Percentiles rank a stretch among this genome's conserved stretches.
Evolutionary conservation across 23 red algal species (phyloP).

Genomic region (Rhodosorus marinus): DNA sequence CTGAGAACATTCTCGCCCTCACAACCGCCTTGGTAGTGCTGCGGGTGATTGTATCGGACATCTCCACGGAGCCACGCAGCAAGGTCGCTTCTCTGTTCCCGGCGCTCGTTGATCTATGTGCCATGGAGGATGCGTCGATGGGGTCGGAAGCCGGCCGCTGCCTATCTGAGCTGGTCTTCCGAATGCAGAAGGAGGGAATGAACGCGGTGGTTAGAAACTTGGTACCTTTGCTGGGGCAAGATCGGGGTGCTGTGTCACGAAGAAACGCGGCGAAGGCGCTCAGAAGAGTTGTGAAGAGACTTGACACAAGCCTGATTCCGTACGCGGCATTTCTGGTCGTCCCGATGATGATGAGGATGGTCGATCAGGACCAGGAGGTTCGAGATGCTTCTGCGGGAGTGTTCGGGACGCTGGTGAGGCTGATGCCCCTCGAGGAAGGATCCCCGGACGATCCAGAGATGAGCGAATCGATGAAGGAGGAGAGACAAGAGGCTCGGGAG

Average conservation of each 20-base stretch:
- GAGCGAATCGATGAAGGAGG: conserved; percentile 8
- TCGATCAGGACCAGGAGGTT: conserved; percentile 56
- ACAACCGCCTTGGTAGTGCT: conserved; percentile 2
- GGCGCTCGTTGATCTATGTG: conserved; percentile 11
- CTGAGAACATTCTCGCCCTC: not conserved
- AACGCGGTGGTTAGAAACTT: conserved; percentile 34
- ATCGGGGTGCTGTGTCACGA: conserved; percentile 14
- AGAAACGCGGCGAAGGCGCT: conserved; percentile 8
- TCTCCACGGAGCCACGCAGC: conserved; percentile 5
- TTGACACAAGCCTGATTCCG: conserved; percentile 50
- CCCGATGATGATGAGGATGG: conserved; percentile 78
- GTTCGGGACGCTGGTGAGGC: conserved; percentile 69
- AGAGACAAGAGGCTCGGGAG: conserved; percentile 34
- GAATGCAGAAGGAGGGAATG: conserved; percentile 40
- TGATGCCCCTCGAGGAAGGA: conserved; percentile 90
- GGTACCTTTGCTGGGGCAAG: conserved; percentile 41
- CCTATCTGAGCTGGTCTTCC: conserved; percentile 49
- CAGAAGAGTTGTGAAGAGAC: conserved; percentile 24
- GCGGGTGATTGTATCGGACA: conserved; percentile 9
- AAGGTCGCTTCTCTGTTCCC: conserved; percentile 19
- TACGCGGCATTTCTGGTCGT: conserved; percentile 82
- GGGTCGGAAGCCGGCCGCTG: conserved; percentile 10
- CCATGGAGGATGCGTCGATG: conserved; percentile 11
- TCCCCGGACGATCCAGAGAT: conserved; percentile 19
- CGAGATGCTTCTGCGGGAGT: conserved; percentile 32